Base-by-base conservation (phyloP, 2,329 filamentous ascomycete species). In the Verticillium nonalfalfae region DNA sequence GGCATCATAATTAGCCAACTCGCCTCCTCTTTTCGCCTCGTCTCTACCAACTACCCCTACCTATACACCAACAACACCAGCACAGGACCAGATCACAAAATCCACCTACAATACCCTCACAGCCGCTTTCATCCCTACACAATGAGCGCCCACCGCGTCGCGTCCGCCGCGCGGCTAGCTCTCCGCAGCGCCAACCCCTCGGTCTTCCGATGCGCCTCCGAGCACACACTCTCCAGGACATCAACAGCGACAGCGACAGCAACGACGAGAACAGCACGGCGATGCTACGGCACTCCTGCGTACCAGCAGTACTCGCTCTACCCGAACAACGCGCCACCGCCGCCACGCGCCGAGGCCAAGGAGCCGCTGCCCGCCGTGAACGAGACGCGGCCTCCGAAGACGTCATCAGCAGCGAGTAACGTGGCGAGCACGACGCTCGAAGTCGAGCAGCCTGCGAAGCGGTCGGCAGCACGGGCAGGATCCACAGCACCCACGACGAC, bases 281-380 rank as follows among this genome's bases (percentile, higher is more conserved):
- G 64, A 50, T 59, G 60, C 50, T 65, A 65, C 59, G 58, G 62
- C 34, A 62, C 60, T 35, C 63, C 64, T 13, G 73, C 78, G 60
- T 85, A 83, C 71, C 82, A 85, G 65, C 76, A 81, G 58, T 84
- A 85, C 65, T 73, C 80, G 15, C 75, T 85, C 38, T 79, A 75
- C 58, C 69, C 79, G 3, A 77, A 74, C 56, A 71, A 66, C 55
- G 71, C 74, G 15, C 68, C 79, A 15, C 70, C 76, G 54, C 71
- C 74, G 18, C 74, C 78, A 15, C 74, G 77, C 61, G 78, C 75
- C 68, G 76, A 78, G 62, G 74, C 75, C 57, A 73, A 79, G 34
- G 72, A 77, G 38, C 68, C 73, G 18, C 69, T 83, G 26, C 81
- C 81, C n/a, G 71, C 75, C 63, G 76, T 82, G 56, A 80, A 83